Conservation (phyloP, 176 grass and related monocot genomes). For the Zea mays region DNA sequence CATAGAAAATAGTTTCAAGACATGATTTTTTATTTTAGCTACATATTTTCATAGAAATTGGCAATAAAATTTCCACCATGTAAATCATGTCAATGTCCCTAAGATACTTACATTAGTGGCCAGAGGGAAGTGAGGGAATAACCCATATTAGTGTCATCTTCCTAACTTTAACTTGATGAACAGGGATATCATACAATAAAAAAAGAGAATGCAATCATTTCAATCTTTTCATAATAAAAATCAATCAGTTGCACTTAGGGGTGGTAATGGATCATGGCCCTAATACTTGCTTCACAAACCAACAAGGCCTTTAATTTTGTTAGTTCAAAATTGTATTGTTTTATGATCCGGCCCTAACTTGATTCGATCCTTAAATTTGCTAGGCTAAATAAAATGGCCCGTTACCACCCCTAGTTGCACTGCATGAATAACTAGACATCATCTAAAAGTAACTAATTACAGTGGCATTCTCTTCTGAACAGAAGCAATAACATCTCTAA, state of each 20-base stretch:
- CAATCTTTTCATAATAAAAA: neutral
- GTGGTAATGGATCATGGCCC: no score
- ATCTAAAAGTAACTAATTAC: constrained; percentile 7
- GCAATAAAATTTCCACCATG: neutral
- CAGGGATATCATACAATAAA: neutral
- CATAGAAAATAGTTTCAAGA: neutral
- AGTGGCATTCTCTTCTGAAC: neutral
- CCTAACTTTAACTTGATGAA: neutral
- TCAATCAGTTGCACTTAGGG: neutral
- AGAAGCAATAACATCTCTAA: neutral
- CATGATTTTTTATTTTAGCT: neutral
- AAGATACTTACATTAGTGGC: neutral
- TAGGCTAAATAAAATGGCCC: no score
- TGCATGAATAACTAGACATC: constrained; percentile 2
- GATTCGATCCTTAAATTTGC: no score
- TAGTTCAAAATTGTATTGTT: no score
- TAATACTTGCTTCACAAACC: no score
- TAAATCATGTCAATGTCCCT: neutral
- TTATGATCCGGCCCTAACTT: no score
- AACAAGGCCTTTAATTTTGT: no score
- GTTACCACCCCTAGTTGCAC: neutral
- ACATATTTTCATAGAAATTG: neutral
- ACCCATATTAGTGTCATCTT: neutral
- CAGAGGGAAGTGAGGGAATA: neutral
- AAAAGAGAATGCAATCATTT: neutral